Percentiles rank a stretch among this genome's conserved stretches.
Conservation (phyloP, 345 rosid species). For the Reutealis trisperma region DNA sequence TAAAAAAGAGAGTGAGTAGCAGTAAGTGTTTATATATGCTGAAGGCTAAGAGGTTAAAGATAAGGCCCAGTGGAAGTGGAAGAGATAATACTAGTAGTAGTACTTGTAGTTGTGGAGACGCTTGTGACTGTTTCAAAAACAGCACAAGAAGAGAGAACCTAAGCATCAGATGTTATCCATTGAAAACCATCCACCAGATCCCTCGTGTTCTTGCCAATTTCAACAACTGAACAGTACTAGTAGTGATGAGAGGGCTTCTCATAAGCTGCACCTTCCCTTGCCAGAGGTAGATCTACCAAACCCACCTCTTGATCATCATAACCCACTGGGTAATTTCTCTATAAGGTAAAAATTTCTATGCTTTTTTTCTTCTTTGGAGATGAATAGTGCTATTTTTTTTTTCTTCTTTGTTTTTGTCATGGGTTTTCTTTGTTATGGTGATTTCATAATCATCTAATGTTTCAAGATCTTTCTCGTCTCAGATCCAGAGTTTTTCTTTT, state of each 20-base stretch:
- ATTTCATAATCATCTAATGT: conserved; percentile 13
- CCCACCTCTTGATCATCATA: conserved; percentile 28
- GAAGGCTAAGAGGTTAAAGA: conserved; percentile 57
- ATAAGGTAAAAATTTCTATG: conserved; percentile 56
- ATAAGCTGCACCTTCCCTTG: conserved; percentile 30
- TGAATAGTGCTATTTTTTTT: conserved; percentile 12
- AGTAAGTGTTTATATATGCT: conserved; percentile 44
- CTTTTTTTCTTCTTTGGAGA: conserved; percentile 2
- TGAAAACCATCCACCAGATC: conserved; percentile 75
- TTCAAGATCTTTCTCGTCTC: conserved; percentile 39
- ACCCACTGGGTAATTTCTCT: conserved; percentile 62
- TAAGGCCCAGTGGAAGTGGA: conserved; percentile 42
- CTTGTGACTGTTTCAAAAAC: conserved; percentile 66
- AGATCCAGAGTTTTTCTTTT: conserved; percentile 44
- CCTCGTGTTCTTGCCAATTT: conserved; percentile 51
- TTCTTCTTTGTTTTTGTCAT: background rate
- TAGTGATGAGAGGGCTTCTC: conserved; percentile 45
- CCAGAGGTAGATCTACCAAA: conserved; percentile 50
- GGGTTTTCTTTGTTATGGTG: conserved; percentile 21
- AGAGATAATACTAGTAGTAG: conserved; percentile 6
- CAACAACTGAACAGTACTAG: conserved; percentile 30
- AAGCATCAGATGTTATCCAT: conserved; percentile 85
- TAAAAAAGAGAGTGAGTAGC: conserved; percentile 9
- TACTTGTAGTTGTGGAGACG: conserved; percentile 31
- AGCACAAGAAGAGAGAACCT: conserved; percentile 64